phyloP scores from a whole-genome alignment of 345 rosid genomes.

The Sonneratia alba region DNA sequence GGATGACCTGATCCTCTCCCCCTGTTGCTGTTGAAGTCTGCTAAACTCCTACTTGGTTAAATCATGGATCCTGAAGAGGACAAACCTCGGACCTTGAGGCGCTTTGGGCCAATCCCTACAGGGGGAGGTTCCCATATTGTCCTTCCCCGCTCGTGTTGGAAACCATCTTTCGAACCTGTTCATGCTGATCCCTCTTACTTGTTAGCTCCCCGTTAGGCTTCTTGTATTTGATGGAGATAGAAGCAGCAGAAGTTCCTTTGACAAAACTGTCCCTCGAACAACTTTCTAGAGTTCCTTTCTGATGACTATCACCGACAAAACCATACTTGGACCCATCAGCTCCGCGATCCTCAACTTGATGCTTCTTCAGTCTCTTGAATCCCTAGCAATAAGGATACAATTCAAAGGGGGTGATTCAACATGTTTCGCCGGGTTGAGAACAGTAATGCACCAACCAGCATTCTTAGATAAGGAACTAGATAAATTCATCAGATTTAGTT shows the following conservation, averaged over 20 bases:
- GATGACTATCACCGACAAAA: slow-evolving; percentile 4
- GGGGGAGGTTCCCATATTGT: slow-evolving; percentile 26
- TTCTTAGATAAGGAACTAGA: background rate
- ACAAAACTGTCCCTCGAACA: slow-evolving; percentile 21
- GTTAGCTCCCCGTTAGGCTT: slow-evolving; percentile 26
- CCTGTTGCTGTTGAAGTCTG: slow-evolving; percentile 3
- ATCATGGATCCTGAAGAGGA: slow-evolving; percentile 28
- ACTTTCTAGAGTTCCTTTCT: slow-evolving; percentile 26
- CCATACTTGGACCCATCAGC: slow-evolving; percentile 20
- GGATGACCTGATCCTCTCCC: slow-evolving; percentile 9
- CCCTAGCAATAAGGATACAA: slow-evolving; percentile 26
- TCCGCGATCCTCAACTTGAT: slow-evolving; percentile 22
- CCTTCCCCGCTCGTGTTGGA: slow-evolving; percentile 26
- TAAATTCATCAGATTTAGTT: background rate
- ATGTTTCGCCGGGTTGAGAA: background rate
- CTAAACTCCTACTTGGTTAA: slow-evolving; percentile 11
- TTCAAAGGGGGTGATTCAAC: background rate
- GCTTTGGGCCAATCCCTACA: slow-evolving; percentile 49
- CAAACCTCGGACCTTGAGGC: slow-evolving; percentile 55
- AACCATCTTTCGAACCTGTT: slow-evolving; percentile 20
- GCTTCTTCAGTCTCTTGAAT: slow-evolving; percentile 51
- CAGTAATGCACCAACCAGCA: background rate
- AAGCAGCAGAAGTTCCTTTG: slow-evolving; percentile 26
- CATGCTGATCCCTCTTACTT: slow-evolving; percentile 21
- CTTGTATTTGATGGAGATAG: slow-evolving; percentile 43